Base-by-base conservation (phyloP, 805 yeast genomes). In the Candida sithepensis region DNA sequence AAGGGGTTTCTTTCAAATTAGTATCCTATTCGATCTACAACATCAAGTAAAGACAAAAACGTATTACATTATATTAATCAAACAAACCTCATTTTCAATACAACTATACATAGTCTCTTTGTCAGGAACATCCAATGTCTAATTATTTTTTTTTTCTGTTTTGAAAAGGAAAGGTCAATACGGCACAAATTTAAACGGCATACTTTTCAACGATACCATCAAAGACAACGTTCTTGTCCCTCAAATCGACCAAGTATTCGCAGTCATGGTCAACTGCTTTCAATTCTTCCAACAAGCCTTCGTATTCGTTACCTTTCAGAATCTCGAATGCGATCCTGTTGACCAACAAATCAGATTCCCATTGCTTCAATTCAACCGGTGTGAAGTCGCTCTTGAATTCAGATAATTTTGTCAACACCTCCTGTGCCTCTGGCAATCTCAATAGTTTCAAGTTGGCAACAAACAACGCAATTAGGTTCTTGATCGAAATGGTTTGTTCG, bases 401-500 rank as follows among this genome's bases (percentile, higher is more conserved):
- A 4, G 68, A 68, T 50, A 74, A 67, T 43, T 74, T 69, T 26
- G 68, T 68, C 12, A 85, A 68, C 33, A 82, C 71, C 52, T 87
- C 88, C 49, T 78, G 77, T 9, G 96, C 91, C 68, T 92, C 97
- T 2, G 91, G 92, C 47, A 80, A 71, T 60, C 91, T 86, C 43
- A 82, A 80, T 63, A 89, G 77, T 69, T 88, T 89, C 57, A 91
- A 68, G 52, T 91, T 89, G 50, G 90, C 74, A 10, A 82, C 85
- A 39, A 89, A 76, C 59, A 89, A 79, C 36, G 85, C 83, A 32
- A 79, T 59, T 55, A 85, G 75, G 16, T 78, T 69, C 56, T 78
- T 77, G 18, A 59, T 40, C 9, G 61, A 56, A 60, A 74, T 71
- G 23, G 75, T 66, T 30, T 70, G 63, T 42, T 75, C 72, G 30